Conservation (phyloP, 129 eudicot species). For the Lonicera japonica region DNA sequence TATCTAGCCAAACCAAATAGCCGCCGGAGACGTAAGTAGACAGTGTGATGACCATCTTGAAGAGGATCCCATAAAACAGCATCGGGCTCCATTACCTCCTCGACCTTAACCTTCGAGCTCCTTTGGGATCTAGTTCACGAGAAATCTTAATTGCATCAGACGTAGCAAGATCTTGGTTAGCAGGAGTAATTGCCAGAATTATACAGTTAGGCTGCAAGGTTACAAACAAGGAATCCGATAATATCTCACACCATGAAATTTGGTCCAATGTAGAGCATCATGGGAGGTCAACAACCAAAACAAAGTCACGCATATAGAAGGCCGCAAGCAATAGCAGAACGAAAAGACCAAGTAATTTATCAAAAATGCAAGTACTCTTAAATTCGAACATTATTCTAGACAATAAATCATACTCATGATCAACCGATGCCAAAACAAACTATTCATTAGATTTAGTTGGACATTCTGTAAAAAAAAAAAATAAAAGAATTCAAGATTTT, state of each 20-base stretch:
- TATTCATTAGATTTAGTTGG: background rate
- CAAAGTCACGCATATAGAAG: background rate
- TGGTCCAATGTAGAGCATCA: too few relatives aligned
- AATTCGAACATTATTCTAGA: too few relatives aligned
- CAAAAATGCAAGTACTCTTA: too few relatives aligned
- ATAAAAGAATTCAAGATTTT: background rate
- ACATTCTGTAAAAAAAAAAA: background rate
- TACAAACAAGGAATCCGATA: background rate
- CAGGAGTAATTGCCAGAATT: slow-evolving; percentile 94
- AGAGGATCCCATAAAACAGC: too few relatives aligned
- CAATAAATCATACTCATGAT: too few relatives aligned
- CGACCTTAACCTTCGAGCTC: too few relatives aligned
- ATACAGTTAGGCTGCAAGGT: slow-evolving; percentile 96
- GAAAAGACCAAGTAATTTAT: background rate
- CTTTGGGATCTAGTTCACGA: slow-evolving; percentile 97
- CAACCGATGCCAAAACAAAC: background rate
- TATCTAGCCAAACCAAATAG: too few relatives aligned
- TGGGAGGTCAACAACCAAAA: too few relatives aligned
- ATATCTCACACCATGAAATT: background rate
- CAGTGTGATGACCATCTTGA: too few relatives aligned
- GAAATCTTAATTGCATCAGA: slow-evolving; percentile 94
- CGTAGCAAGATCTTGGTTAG: slow-evolving; percentile 98
- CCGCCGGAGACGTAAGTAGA: too few relatives aligned
- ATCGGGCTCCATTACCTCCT: too few relatives aligned
- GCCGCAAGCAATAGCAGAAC: background rate